Evolutionary conservation across 768 basidiomycete genomes (phyloP).

Genomic region (Lactarius vividus): DNA sequence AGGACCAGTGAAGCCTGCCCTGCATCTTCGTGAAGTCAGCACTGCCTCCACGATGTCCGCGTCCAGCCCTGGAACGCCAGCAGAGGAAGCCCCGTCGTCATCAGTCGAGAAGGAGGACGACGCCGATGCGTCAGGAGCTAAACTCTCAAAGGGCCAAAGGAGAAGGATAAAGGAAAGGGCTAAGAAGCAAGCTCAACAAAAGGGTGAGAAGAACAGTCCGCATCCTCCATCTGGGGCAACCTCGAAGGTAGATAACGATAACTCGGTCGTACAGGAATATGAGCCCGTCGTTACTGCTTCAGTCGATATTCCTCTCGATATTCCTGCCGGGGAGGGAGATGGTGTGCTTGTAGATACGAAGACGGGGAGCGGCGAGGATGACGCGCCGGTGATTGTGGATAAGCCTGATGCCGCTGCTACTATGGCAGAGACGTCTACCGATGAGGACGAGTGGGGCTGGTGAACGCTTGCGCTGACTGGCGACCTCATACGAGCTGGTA

Average conservation of each 20-base stretch:
- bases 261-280: constrained; percentile 17
- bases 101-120: constrained; percentile 3
- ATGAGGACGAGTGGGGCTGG: constrained; percentile 2
- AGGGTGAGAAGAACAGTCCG: constrained; percentile 25
- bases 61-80: constrained; percentile 6
- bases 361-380: constrained; percentile 9
- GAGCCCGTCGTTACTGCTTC: constrained; percentile 1
- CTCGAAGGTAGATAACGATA: constrained; percentile 17
- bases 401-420: background rate
- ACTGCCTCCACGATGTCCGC: constrained; percentile 14
- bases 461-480: background rate
- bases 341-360: constrained; percentile 16
- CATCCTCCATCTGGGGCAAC: constrained; percentile 2
- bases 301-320: constrained; percentile 1
- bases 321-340: constrained; percentile 14
- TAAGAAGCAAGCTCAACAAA: background rate
- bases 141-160: no score
- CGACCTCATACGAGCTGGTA: background rate
- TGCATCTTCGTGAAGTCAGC: constrained; percentile 10
- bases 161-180: background rate
- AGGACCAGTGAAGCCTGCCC: background rate
- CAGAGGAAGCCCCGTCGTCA: constrained; percentile 10
- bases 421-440: background rate
- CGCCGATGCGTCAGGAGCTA: background rate
- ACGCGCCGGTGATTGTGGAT: constrained; percentile 6